A percentile compares a stretch with the other conserved stretches of the same genome.
These are phyloP conservation scores for Fusarium sp. DNA, from an alignment of 2,329 filamentous ascomycete species.

Conservation along the genomic window DNA sequence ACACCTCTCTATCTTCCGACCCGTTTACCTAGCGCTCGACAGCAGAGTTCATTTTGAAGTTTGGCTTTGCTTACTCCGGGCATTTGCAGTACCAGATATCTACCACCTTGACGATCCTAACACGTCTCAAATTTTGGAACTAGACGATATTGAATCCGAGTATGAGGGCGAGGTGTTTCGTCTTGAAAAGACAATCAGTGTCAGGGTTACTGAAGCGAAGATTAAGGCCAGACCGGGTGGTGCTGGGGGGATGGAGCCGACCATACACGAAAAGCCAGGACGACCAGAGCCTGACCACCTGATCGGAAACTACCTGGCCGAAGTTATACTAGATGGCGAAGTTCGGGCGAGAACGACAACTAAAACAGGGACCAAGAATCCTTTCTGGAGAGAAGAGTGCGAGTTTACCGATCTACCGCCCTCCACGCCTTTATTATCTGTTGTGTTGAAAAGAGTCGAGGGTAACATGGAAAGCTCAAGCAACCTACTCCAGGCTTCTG, in stretches of 20 bases:
- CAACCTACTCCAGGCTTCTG: conserved; percentile 48
- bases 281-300: conserved; percentile 58
- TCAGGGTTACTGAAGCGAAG: conserved; percentile 74
- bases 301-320: conserved; percentile 80
- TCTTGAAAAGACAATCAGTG: conserved; percentile 70
- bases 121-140: conserved; percentile 59
- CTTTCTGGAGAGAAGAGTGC: conserved; percentile 86
- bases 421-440: conserved; percentile 75
- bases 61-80: conserved; percentile 92
- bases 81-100: conserved; percentile 91
- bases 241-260: conserved; percentile 37
- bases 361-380: conserved; percentile 77
- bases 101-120: conserved; percentile 73
- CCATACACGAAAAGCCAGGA: conserved; percentile 39
- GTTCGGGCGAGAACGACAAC: conserved; percentile 81
- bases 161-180: conserved; percentile 67
- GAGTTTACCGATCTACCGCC: conserved; percentile 81
- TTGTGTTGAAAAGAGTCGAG: conserved; percentile 78
- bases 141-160: conserved; percentile 56
- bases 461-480: conserved; percentile 61
- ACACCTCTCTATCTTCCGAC: conserved; percentile 82
- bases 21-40: conserved; percentile 89
- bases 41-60: conserved; percentile 93
- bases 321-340: conserved; percentile 84
- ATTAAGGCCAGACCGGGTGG: conserved; percentile 58